Evolutionary conservation across 176 grass and related monocot genomes (phyloP), one percentile per base, ranked within the genome.

Genomic region (Carex kokanica): DNA sequence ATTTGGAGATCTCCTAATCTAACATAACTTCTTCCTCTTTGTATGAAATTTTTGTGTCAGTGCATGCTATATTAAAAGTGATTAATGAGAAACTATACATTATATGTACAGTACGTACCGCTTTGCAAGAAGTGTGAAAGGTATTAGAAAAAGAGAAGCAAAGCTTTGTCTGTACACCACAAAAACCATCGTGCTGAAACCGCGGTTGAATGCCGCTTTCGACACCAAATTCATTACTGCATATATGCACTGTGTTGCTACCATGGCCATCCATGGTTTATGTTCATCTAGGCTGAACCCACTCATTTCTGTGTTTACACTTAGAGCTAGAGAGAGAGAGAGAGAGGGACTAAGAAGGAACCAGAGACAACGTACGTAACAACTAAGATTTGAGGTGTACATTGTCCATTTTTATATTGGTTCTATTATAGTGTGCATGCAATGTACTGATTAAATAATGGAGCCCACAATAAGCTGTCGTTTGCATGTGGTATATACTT

Each of bases 141-240:
- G 91, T 51, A 85, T 40, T 61, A 94, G 73, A 49, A 92, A 51
- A 20, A 78, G 1, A 23, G 89, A 78, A 81, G 90, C 94, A 6
- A 90, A 62, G 52, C 86, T 85, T 81, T 97, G 90, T 70, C 89
- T 79, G 81, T 94, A 97, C 57, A 94, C 86, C 43, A 97, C 94
- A 84, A 94, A 97, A 14, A 92, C 88, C 85, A 94, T 80, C n/a
- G 94, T 86, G 79, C 13, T 90, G 87, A 97, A 81, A 72, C 94
- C 94, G 1, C 87, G 12, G 68, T 75, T 86, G 88, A 97, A 94
- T 29, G 66, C 52, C 0, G 89, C 89, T 85, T 97, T 94, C 65
- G 84, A 56, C 41, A 83, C 85, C 11, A 97, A 88, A 27, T 88
- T 72, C 85, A 92, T 62, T 57, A n/a, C 80, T 3, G 94, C 91